These are phyloP conservation scores for Lichina pygmaea DNA, from an alignment of 495 filamentous ascomycete genomes.

Conservation along the genomic window DNA sequence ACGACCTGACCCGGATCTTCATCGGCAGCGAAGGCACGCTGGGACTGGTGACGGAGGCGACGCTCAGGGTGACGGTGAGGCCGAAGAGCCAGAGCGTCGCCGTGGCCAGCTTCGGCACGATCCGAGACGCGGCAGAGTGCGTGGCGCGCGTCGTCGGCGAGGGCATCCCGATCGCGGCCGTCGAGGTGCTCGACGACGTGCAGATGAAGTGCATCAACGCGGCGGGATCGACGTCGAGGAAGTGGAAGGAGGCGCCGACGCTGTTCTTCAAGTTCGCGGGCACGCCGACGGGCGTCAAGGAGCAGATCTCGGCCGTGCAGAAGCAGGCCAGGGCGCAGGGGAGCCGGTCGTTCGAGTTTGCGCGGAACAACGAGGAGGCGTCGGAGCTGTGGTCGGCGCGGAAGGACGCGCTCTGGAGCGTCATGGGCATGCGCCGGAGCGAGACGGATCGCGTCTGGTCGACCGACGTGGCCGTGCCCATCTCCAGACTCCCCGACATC, in stretches of 20 bases:
- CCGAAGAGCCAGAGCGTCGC: constrained; percentile 62
- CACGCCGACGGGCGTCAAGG: constrained; percentile 45
- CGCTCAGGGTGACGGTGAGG: constrained; percentile 55
- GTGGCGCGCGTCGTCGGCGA: constrained; percentile 54
- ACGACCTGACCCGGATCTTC: constrained; percentile 65
- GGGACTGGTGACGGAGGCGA: constrained; percentile 68
- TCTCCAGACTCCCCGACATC: constrained; percentile 41
- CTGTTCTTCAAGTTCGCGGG: constrained; percentile 91
- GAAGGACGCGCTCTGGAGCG: constrained; percentile 65
- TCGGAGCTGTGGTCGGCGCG: constrained; percentile 65
- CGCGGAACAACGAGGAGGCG: constrained; percentile 35
- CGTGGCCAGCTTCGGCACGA: constrained; percentile 49
- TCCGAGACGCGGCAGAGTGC: constrained; percentile 56
- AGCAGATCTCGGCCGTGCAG: constrained; percentile 52
- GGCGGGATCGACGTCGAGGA: constrained; percentile 39
- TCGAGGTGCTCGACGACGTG: constrained; percentile 82
- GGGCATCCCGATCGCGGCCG: constrained; percentile 61
- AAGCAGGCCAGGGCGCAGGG: constrained; percentile 33
- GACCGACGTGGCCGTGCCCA: constrained; percentile 60
- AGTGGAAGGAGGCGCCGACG: constrained; percentile 58
- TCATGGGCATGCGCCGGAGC: constrained; percentile 30
- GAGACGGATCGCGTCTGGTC: constrained; percentile 52
- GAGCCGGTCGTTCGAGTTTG: constrained; percentile 53
- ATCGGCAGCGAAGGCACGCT: constrained; percentile 85
- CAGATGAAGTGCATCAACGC: constrained; percentile 85